phyloP scores from a whole-genome alignment of 2,329 filamentous ascomycete genomes.

The Talaromyces amestolkiae region DNA sequence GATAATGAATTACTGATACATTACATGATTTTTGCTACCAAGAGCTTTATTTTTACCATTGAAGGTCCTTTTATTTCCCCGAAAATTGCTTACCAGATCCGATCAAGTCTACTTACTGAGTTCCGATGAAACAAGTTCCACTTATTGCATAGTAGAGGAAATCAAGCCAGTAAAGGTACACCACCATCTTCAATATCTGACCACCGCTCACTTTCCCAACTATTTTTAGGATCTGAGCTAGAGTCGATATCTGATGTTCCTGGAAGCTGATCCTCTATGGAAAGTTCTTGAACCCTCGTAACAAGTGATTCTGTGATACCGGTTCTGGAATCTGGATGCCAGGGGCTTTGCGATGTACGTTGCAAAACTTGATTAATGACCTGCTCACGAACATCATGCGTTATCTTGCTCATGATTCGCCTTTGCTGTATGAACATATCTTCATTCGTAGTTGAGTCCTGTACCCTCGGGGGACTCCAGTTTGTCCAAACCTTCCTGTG shows the following conservation, averaged over 20 bases:
- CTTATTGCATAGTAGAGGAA: background rate
- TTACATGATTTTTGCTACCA: no score
- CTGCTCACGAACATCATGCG: slow-evolving; percentile 24
- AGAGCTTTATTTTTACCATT: no score
- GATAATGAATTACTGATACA: no score
- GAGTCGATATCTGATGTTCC: background rate
- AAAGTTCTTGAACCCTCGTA: background rate
- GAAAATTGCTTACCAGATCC: no score
- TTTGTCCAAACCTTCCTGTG: slow-evolving; percentile 30
- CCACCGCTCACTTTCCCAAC: background rate
- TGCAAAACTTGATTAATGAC: slow-evolving; percentile 25
- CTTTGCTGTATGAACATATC: slow-evolving; percentile 21
- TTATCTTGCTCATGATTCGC: slow-evolving; percentile 29
- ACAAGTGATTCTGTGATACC: slow-evolving; percentile 20
- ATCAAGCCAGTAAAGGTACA: background rate
- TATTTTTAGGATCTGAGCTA: background rate
- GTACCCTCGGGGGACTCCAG: slow-evolving; percentile 28
- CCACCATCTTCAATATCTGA: background rate
- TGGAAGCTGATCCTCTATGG: background rate
- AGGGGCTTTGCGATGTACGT: slow-evolving; percentile 21
- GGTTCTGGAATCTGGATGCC: slow-evolving; percentile 29
- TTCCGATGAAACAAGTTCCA: background rate
- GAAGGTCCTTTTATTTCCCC: no score
- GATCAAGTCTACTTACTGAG: background rate
- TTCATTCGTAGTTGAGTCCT: slow-evolving; percentile 10